Conservation (phyloP, 768 basidiomycete genomes). For the Tricholoma sp. region DNA sequence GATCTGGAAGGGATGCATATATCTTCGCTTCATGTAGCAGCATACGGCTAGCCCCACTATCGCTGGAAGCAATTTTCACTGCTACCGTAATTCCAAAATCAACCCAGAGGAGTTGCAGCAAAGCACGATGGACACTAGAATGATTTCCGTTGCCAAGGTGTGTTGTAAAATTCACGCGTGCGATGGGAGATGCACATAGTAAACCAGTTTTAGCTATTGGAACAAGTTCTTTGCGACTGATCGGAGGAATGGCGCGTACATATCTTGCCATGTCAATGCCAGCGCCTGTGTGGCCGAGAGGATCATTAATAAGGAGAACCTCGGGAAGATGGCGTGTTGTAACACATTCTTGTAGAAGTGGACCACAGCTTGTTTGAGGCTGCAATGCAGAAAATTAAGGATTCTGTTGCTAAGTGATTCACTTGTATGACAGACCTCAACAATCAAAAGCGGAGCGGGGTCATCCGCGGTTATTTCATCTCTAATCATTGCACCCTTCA, state of each 20-base stretch:
- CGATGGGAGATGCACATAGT: neutral
- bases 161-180: neutral
- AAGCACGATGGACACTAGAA: constrained; percentile 31
- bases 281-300: neutral
- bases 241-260: neutral
- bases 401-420: neutral
- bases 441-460: neutral
- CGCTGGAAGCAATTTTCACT: constrained; percentile 29
- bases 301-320: constrained; percentile 20
- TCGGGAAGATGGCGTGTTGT: constrained; percentile 17
- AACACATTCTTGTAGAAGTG: constrained; percentile 13
- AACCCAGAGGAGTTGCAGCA: constrained; percentile 25
- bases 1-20: constrained; percentile 26
- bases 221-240: neutral
- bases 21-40: constrained; percentile 27
- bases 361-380: neutral
- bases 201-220: constrained; percentile 1
- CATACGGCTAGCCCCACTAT: constrained; percentile 18
- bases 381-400: neutral
- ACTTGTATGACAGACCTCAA: neutral
- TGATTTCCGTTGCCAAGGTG: constrained; percentile 18
- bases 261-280: constrained; percentile 3
- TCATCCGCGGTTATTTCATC: neutral
- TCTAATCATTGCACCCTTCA: neutral
- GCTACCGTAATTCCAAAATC: constrained; percentile 24